These are phyloP conservation scores for Hypsizygus marmoreus DNA, from an alignment of 768 basidiomycete genomes.

Conservation along the genomic window DNA sequence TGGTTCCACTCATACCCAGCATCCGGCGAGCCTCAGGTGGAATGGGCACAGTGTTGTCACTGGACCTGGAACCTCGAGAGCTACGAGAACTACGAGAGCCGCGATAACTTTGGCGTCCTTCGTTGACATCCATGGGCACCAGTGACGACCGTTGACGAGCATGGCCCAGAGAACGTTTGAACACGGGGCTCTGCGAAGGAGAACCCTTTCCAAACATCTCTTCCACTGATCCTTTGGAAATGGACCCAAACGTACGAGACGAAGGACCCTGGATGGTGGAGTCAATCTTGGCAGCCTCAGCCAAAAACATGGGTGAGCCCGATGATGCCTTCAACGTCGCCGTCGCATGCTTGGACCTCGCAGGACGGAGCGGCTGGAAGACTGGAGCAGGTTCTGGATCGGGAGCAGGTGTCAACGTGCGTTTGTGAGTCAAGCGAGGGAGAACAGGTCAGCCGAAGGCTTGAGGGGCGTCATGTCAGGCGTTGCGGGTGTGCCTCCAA, in stretches of 20 bases:
- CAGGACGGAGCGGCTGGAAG: constrained; percentile 60
- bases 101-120: constrained; percentile 22
- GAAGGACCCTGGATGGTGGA: constrained; percentile 37
- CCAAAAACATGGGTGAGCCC: too few species aligned
- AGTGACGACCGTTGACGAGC: constrained; percentile 26
- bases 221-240: too few species aligned
- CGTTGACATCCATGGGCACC: constrained; percentile 19
- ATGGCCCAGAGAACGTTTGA: constrained; percentile 32
- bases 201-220: constrained; percentile 14
- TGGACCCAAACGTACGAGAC: constrained; percentile 38
- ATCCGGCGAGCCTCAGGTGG: constrained; percentile 52
- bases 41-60: constrained; percentile 35
- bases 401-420: constrained; percentile 59
- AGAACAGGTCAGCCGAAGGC: constrained; percentile 30
- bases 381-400: constrained; percentile 58
- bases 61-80: constrained; percentile 1
- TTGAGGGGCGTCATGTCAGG: constrained; percentile 48
- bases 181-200: constrained; percentile 32
- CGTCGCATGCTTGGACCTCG: constrained; percentile 31
- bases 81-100: too few species aligned
- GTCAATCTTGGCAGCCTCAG: too few species aligned
- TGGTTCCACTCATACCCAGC: constrained; percentile 67
- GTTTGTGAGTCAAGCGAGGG: constrained; percentile 47
- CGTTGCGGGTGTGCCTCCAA: constrained; percentile 70
- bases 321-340: constrained; percentile 19